Base-by-base conservation (phyloP, 192 early-diverging fungal genomes). In the Spinellus fusiger region DNA sequence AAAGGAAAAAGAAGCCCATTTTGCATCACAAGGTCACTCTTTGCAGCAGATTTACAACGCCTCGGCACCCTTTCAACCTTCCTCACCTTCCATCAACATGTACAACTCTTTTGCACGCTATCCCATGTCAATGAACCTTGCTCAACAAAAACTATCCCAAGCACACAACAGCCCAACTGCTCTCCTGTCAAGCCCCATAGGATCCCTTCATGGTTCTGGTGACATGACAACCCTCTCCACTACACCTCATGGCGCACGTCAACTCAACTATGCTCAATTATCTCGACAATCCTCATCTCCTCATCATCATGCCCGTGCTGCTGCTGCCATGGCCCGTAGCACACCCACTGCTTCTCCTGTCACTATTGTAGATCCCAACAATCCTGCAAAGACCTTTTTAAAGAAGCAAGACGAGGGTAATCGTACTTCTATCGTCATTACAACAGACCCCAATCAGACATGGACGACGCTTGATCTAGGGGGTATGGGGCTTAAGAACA, bases 401-500 rank as follows among this genome's bases (percentile, higher is more conserved):
- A 59, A 44, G 40, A 44, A 44, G 40, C 40, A 12, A 12, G 40
- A 44, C 40, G 28, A 48, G 35, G 31, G 49, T 13, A 50, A 58
- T 51, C 18, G 28, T 1, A 33, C 35, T 13, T 5, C 40, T 1
- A 34, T 38, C 0, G 6, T 12, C 33, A 31, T 44, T 31, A 32
- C 9, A 12, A 47, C 47, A 28, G 23, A 37, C 16, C 61, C 68
- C 12, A 32, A 54, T 15, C 82, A 84, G 22, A 75, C 81, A 49
- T 98, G 96, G 96, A 88, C 87, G 0, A 82, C 83, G 10, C 71
- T 98, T 23, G 96, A 98, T 69, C 69, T 98, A 56, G 94, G 94
- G n/a, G 94, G 96, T 27, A 95, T 98, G 93, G 86, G 78, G 4
- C 83, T 98, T 26, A 87, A 89, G 53, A 93, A 88, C 54, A 73